These are phyloP conservation scores for Boletus eberwhitei DNA, from an alignment of 768 basidiomycete genomes.

Conservation along the genomic window DNA sequence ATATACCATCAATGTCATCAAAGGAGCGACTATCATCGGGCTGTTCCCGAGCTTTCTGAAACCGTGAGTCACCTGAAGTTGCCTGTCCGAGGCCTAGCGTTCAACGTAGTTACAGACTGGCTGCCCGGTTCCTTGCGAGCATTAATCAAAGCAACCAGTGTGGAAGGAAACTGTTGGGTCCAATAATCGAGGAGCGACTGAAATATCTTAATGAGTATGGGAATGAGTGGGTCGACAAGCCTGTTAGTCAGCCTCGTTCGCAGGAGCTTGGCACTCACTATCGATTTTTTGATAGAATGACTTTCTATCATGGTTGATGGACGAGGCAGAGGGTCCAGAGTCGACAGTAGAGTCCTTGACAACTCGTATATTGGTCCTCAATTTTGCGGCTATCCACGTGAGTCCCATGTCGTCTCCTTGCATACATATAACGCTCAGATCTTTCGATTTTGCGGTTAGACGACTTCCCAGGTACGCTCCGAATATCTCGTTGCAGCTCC, in stretches of 20 bases:
- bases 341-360: too few relatives aligned
- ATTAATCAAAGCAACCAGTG: background rate
- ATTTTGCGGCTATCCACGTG: too few relatives aligned
- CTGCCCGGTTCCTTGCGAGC: slow-evolving; percentile 9
- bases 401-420: too few relatives aligned
- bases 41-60: slow-evolving; percentile 27
- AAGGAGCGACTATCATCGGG: slow-evolving; percentile 17
- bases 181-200: slow-evolving; percentile 30
- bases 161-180: slow-evolving; percentile 20
- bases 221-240: slow-evolving; percentile 26
- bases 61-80: background rate
- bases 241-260: too few relatives aligned
- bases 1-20: slow-evolving; percentile 29
- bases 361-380: too few relatives aligned
- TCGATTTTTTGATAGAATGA: too few relatives aligned
- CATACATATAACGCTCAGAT: too few relatives aligned
- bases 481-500: background rate
- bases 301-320: too few relatives aligned
- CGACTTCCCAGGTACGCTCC: too few relatives aligned
- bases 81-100: too few relatives aligned
- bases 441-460: too few relatives aligned
- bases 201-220: slow-evolving; percentile 21
- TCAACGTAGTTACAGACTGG: background rate
- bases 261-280: background rate
- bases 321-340: too few relatives aligned